These are phyloP conservation scores for Coffea canephora DNA, from an alignment of 257 asterid species.

Conservation along the genomic window DNA sequence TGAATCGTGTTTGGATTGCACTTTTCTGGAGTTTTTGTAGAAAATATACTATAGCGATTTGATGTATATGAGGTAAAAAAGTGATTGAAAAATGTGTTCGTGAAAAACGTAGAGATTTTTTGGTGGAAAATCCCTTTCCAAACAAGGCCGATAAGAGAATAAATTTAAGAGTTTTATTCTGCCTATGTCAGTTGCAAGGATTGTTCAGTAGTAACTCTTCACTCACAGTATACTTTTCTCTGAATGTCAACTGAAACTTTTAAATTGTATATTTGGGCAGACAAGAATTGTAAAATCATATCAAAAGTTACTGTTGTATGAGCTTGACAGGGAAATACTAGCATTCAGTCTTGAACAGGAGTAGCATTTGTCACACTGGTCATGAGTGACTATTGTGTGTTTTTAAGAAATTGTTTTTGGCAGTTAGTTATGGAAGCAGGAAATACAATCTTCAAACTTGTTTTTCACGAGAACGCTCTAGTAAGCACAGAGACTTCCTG, in stretches of 20 bases:
- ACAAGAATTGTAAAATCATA: not conserved
- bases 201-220: not conserved
- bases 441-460: not conserved
- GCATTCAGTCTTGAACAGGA: not conserved
- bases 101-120: too few species aligned
- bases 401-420: not conserved
- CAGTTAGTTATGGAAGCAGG: not conserved
- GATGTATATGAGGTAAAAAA: too few species aligned
- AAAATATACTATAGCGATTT: too few species aligned
- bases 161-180: not conserved
- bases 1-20: too few species aligned
- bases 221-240: not conserved
- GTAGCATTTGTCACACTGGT: not conserved
- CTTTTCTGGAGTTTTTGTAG: too few species aligned
- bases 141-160: not conserved
- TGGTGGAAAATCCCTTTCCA: too few species aligned
- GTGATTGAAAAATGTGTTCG: too few species aligned
- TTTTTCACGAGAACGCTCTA: not conserved
- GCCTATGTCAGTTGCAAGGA: not conserved
- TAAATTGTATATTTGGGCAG: not conserved
- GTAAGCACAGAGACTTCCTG: not conserved
- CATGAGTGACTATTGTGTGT: not conserved
- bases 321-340: not conserved
- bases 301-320: not conserved
- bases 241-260: not conserved